phyloP scores from a whole-genome alignment of 2,329 filamentous ascomycete genomes.

The Botrytis porri region DNA sequence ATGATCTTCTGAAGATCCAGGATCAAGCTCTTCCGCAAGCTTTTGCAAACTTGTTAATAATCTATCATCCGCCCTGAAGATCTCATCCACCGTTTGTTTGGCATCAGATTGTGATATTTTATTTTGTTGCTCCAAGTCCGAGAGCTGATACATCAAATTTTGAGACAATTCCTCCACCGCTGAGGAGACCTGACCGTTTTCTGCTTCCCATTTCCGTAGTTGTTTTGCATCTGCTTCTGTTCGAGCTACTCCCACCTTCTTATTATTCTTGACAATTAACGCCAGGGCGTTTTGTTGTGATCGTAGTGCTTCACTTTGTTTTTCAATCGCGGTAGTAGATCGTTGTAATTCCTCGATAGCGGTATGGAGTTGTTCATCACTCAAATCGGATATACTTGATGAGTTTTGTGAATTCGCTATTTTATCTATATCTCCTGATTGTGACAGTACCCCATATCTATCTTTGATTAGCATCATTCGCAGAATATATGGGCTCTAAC shows the following conservation, averaged over 20 bases:
- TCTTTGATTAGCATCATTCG: constrained; percentile 15
- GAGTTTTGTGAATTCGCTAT: constrained; percentile 47
- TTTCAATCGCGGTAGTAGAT: constrained; percentile 62
- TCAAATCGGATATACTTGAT: constrained; percentile 49
- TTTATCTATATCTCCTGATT: constrained; percentile 47
- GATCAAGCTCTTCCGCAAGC: constrained; percentile 58
- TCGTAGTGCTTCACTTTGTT: constrained; percentile 59
- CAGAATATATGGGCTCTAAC: not conserved
- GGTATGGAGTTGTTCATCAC: constrained; percentile 56
- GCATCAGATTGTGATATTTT: constrained; percentile 46
- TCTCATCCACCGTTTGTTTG: constrained; percentile 47
- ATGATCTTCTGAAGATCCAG: constrained; percentile 51
- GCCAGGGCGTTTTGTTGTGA: constrained; percentile 61
- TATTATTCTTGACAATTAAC: constrained; percentile 47
- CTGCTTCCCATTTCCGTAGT: constrained; percentile 42
- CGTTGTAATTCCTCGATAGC: constrained; percentile 63
- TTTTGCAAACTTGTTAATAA: constrained; percentile 64
- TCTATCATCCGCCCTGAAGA: constrained; percentile 61
- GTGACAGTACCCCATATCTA: constrained; percentile 52
- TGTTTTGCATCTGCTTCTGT: constrained; percentile 42
- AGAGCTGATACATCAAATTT: constrained; percentile 45
- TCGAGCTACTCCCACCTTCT: constrained; percentile 39
- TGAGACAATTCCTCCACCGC: constrained; percentile 50
- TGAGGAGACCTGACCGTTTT: constrained; percentile 43
- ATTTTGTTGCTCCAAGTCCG: constrained; percentile 51